phyloP scores from a whole-genome alignment of 192 early-diverging fungal species.

The Linnemannia zychae region DNA sequence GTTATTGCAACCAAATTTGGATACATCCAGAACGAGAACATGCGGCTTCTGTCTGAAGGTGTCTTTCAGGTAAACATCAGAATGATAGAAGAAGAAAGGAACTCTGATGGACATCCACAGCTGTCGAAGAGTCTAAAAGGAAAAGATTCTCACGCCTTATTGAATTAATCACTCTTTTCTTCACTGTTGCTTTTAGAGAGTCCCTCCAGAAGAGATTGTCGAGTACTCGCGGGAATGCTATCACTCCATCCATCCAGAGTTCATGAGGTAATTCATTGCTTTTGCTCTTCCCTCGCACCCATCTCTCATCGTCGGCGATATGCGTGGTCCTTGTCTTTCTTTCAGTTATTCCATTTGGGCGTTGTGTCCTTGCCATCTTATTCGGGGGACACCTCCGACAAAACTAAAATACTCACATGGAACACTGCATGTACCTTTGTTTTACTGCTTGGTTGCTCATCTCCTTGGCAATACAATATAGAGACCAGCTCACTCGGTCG shows the following conservation, averaged over 20 bases:
- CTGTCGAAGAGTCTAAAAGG: too few relatives aligned
- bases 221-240: constrained; percentile 44
- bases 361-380: neutral
- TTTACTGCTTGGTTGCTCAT: too few relatives aligned
- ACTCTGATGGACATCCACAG: too few relatives aligned
- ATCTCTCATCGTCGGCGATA: neutral
- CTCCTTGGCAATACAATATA: constrained; percentile 1
- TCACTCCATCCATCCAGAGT: constrained; percentile 60
- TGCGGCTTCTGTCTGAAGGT: constrained; percentile 44
- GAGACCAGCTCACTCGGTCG: constrained; percentile 54
- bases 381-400: neutral
- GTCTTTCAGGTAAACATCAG: constrained; percentile 32
- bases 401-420: neutral
- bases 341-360: neutral
- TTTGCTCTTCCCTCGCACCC: neutral
- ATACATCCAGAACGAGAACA: constrained; percentile 55
- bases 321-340: constrained; percentile 1
- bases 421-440: neutral
- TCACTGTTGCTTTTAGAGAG: constrained; percentile 7
- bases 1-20: constrained; percentile 54
- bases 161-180: neutral
- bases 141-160: neutral
- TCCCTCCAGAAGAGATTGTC: constrained; percentile 56
- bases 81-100: too few relatives aligned
- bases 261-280: constrained; percentile 45